Percentiles rank a stretch among this genome's conserved stretches.
phyloP scores from a whole-genome alignment of 2,329 filamentous ascomycete genomes.

The Cercospora zeae-maydis region DNA sequence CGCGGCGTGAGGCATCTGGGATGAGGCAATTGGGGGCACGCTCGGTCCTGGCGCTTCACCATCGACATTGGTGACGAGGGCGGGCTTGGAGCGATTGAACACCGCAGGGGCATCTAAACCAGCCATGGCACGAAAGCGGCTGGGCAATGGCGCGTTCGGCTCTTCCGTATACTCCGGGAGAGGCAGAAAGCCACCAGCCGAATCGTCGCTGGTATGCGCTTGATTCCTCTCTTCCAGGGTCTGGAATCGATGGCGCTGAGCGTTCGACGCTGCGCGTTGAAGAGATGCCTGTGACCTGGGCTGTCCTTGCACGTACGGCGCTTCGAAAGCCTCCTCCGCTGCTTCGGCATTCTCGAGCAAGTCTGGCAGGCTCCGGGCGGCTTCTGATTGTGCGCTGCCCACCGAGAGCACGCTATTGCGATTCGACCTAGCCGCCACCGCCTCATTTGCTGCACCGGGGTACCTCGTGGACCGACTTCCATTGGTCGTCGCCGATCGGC shows the following conservation, averaged over 20 bases:
- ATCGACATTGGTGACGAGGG: slow-evolving; percentile 18
- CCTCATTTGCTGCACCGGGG: slow-evolving; percentile 19
- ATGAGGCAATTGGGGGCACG: not conserved
- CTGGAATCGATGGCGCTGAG: slow-evolving; percentile 67
- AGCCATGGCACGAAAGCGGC: slow-evolving; percentile 37
- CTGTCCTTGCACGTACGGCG: slow-evolving; percentile 36
- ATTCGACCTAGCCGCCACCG: slow-evolving; percentile 7
- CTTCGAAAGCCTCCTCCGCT: slow-evolving; percentile 31
- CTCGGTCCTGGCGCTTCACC: slow-evolving; percentile 2
- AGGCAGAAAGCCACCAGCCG: slow-evolving; percentile 77
- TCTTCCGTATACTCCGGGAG: slow-evolving; percentile 73
- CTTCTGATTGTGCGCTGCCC: slow-evolving; percentile 30
- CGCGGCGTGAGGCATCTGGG: slow-evolving; percentile 23
- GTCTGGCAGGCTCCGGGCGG: slow-evolving; percentile 31
- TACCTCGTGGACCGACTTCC: slow-evolving; percentile 18
- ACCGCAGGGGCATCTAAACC: slow-evolving; percentile 33
- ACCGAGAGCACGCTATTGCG: slow-evolving; percentile 29
- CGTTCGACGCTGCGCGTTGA: slow-evolving; percentile 54
- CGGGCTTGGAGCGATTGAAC: slow-evolving; percentile 19
- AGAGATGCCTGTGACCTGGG: slow-evolving; percentile 35
- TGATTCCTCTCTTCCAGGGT: slow-evolving; percentile 54
- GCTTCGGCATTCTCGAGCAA: slow-evolving; percentile 33
- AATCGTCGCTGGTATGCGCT: slow-evolving; percentile 49
- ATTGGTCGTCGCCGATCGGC: slow-evolving; percentile 36
- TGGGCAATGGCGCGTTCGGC: slow-evolving; percentile 39